phyloP scores from a whole-genome alignment of 768 basidiomycete genomes.

The Lactarius pseudohatsudake region DNA sequence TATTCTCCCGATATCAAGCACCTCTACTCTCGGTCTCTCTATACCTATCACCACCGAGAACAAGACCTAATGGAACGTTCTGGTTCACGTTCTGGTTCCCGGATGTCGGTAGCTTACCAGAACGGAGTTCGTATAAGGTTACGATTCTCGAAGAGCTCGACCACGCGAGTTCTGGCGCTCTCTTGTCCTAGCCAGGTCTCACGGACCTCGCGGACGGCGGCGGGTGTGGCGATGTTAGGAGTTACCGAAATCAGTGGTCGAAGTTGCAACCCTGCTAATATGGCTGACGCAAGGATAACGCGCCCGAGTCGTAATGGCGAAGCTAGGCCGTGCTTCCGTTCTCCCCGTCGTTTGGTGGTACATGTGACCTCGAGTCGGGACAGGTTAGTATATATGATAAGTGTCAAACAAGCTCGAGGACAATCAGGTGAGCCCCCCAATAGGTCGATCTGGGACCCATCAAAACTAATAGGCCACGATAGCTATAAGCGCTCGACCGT shows the following conservation, averaged over 20 bases:
- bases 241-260: background rate
- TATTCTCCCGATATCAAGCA: background rate
- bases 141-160: background rate
- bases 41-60: background rate
- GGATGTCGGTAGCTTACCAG: conserved; percentile 7
- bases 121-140: conserved; percentile 2
- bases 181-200: background rate
- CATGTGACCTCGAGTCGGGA: conserved; percentile 7
- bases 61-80: background rate
- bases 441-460: background rate
- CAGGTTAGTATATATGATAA: background rate
- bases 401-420: conserved; percentile 6
- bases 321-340: background rate
- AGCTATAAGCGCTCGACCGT: background rate
- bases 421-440: background rate
- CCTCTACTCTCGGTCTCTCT: conserved; percentile 4
- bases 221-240: background rate
- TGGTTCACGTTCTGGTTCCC: conserved; percentile 1
- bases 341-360: conserved; percentile 17
- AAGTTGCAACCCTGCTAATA: background rate
- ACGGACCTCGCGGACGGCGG: conserved; percentile 2
- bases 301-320: background rate
- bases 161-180: background rate
- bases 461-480: background rate
- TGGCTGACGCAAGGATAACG: background rate